Evolutionary conservation across 371 early-diverging fungal species (phyloP).

Genomic region (Basidiobolus meristosporus): DNA sequence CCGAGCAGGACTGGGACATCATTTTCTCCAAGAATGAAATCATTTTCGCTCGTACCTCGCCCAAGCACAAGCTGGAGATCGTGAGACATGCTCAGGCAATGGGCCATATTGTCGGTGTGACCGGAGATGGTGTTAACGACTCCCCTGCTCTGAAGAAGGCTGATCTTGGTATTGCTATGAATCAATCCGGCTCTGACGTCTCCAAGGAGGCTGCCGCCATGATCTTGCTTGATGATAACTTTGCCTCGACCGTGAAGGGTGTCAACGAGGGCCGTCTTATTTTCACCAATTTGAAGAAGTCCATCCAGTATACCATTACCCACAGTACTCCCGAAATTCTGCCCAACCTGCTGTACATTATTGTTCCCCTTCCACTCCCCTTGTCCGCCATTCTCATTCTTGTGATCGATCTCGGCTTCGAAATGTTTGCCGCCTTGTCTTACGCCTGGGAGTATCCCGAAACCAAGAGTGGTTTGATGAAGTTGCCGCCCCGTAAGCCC

Average conservation of each 20-base stretch:
- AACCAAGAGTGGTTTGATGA: slow-evolving; percentile 58
- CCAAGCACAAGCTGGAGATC: slow-evolving; percentile 78
- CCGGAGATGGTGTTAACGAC: slow-evolving; percentile 90
- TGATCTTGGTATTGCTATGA: slow-evolving; percentile 95
- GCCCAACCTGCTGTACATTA: slow-evolving; percentile 61
- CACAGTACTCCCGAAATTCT: slow-evolving; percentile 78
- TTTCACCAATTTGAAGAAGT: slow-evolving; percentile 88
- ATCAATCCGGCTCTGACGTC: slow-evolving; percentile 83
- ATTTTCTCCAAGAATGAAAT: slow-evolving; percentile 73
- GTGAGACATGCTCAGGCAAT: slow-evolving; percentile 59
- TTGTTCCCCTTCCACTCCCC: slow-evolving; percentile 78
- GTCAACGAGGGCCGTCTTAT: slow-evolving; percentile 79
- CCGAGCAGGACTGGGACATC: slow-evolving; percentile 72
- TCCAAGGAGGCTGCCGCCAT: slow-evolving; percentile 96
- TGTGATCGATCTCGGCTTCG: slow-evolving; percentile 85
- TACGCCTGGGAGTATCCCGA: slow-evolving; percentile 92
- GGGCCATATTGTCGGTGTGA: slow-evolving; percentile 85
- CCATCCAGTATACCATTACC: slow-evolving; percentile 76
- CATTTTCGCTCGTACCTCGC: slow-evolving; percentile 82
- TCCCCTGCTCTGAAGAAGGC: slow-evolving; percentile 87
- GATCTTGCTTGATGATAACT: slow-evolving; percentile 71
- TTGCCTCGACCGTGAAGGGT: slow-evolving; percentile 7
- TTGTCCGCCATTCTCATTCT: slow-evolving; percentile 70
- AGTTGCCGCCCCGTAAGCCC: slow-evolving; percentile 71
- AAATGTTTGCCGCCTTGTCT: slow-evolving; percentile 64